Base-by-base conservation (phyloP, 2,329 filamentous ascomycete species). In the Phialocephala sp. region DNA sequence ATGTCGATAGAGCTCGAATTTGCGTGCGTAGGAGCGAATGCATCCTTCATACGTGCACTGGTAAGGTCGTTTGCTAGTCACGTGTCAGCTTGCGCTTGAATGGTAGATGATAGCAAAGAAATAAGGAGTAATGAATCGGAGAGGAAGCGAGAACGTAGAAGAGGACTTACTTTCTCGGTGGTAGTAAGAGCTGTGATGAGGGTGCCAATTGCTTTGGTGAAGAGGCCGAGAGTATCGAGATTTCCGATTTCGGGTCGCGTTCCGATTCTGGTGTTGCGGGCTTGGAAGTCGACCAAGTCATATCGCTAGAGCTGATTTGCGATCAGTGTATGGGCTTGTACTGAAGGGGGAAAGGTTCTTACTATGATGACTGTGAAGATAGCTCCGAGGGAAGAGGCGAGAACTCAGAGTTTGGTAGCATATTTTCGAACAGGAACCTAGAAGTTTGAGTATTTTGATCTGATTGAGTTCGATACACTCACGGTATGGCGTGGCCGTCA, bases 1-100 rank as follows among this genome's bases (percentile, higher is more conserved):
- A 57, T 57, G 55, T 37, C 55, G 55, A 14, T 57, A 41, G 2
- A 57, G 55, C 18, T 57, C 55, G 55, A 57, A 57, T 57, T 57
- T 57, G 8, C 55, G 55, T 4, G 55, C 32, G 35, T 57, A 57
- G 20, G 55, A 37, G 2, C 55, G 55, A 1, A 8, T 12, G 55
- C 55, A 57, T 4, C 32, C 55, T 36, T 18, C 4, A 15, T 41
- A 22, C 6, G 18, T 22, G 35, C 32, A 57, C 3, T 35, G 55
- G 55, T 54, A 27, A 32, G 50, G 50, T 35, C 14, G 50, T 54
- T 2, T 32, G n/a, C n/a, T n/a, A 9, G 24, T 54, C 22, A 54
- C 8, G 9, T 24, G 22, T 50, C n/a, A 50, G 45, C 20, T 50
- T 24, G 27, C 12, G 41, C 41, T 43, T 43, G 15, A 43, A 43